Evolutionary conservation across 2,329 filamentous ascomycete genomes (phyloP), one percentile per base, ranked within the genome.

Genomic region (Beauveria bassiana): DNA sequence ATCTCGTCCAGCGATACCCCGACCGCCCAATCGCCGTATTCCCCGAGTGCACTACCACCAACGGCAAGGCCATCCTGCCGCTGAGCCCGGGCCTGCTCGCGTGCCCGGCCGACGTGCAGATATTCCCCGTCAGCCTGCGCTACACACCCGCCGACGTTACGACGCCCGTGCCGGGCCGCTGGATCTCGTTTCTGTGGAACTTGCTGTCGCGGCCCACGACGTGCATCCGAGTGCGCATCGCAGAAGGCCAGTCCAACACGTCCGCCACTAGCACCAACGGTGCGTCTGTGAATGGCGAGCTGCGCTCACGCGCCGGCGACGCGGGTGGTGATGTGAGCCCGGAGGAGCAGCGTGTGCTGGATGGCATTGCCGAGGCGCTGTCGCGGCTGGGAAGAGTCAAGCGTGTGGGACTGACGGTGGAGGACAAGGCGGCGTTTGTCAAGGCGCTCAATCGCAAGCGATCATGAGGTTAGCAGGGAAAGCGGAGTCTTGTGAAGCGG

Each of bases 1-100:
- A 82, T 1, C 80, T 98, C 5, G 71, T 92, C 12, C 75, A 79
- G 38, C 78, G 82, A 62, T 84, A 96, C 71, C 91, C 91, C 0
- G 81, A 84, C 62, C 86, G 91, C 51, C 84, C 91, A 63, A 84
- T 98, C 64, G 91, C 88, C 64, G 86, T 96, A 1, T 97, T 98
- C 72, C 93, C 95, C 14, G 95, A 99, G 76, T 93, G 89, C 74
- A 95, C 89, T 5, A 96, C 95, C 1, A 96, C 91, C 50, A 99
- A 99, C 71, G 93, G 93, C 64, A 88, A 90, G 67, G 95, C 89
- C 5, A 93, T 98, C 64, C 76, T 99, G 14, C 90, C 91, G 1
- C 85, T 96, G 61, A 91, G 89, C 64, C 91, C 89, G 0, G 88
- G 86, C 56, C 80, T 99, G 1, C 78, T 95, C 3, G 82, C 86